These are phyloP conservation scores for Rhodotorula toruloides DNA, from an alignment of 768 basidiomycete species.

Conservation along the genomic window DNA sequence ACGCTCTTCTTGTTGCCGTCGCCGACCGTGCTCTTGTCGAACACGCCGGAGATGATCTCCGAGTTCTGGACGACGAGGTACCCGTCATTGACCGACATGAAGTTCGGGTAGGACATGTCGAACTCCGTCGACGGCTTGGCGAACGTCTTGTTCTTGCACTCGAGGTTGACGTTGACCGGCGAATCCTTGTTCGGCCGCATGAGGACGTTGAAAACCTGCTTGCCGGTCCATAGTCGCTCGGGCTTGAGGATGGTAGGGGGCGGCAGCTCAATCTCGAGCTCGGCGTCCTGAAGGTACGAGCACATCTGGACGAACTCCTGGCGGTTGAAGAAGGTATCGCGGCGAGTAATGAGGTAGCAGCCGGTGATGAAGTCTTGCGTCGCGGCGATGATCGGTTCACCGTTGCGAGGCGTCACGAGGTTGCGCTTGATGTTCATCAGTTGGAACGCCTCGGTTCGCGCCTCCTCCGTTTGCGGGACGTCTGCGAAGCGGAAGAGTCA, in stretches of 20 bases:
- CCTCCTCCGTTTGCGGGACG: constrained; percentile 98
- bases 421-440: constrained; percentile 97
- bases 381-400: constrained; percentile 97
- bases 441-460: constrained; percentile 89
- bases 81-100: constrained; percentile 88
- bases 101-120: constrained; percentile 20
- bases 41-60: constrained; percentile 98
- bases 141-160: constrained; percentile 82
- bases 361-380: constrained; percentile 99
- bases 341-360: constrained; percentile 85
- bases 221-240: constrained; percentile 89
- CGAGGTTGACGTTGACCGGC: constrained; percentile 84
- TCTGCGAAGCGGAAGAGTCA: constrained; percentile 53
- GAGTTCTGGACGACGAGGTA: constrained; percentile 96
- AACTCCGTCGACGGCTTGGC: constrained; percentile 53
- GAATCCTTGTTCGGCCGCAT: constrained; percentile 87
- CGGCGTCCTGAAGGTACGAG: constrained; percentile 85
- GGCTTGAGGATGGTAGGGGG: constrained; percentile 94
- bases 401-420: constrained; percentile 94
- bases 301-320: constrained; percentile 95
- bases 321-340: constrained; percentile 88
- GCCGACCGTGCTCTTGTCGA: constrained; percentile 97
- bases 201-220: constrained; percentile 94
- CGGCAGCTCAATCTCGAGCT: constrained; percentile 87
- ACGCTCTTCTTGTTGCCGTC: constrained; percentile 99